Conservation (phyloP, 768 basidiomycete genomes). For the Dendrothele bispora region DNA sequence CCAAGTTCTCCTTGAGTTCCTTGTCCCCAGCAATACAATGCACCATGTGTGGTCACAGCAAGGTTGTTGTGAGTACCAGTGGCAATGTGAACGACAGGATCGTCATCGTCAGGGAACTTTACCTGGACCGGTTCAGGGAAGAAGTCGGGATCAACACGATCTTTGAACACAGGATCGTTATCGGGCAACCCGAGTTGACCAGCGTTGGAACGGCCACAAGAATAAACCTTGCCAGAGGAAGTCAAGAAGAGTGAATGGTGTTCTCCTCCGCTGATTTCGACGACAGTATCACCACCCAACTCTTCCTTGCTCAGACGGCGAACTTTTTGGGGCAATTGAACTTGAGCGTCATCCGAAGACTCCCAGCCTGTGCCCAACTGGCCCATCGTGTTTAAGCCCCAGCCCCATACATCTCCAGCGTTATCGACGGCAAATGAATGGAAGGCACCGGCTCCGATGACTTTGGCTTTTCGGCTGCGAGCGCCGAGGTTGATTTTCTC, state of each 20-base stretch:
- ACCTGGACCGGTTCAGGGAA: conserved; percentile 66
- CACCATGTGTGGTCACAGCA: conserved; percentile 65
- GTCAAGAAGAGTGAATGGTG: conserved; percentile 93
- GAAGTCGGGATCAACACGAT: conserved; percentile 55
- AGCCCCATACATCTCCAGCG: conserved; percentile 82
- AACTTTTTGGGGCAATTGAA: conserved; percentile 67
- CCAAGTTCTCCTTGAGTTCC: conserved; percentile 80
- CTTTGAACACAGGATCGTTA: conserved; percentile 66
- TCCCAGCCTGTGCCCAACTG: conserved; percentile 67
- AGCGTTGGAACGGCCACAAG: conserved; percentile 81
- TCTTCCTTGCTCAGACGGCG: conserved; percentile 58
- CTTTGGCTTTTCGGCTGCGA: conserved; percentile 56
- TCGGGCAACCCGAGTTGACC: conserved; percentile 80
- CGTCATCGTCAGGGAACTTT: conserved; percentile 60
- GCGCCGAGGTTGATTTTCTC: conserved; percentile 79
- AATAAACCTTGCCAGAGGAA: conserved; percentile 78
- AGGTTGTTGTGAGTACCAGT: conserved; percentile 74
- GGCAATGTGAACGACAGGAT: conserved; percentile 65
- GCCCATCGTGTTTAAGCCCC: conserved; percentile 94
- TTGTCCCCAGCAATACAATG: conserved; percentile 76
- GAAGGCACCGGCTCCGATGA: conserved; percentile 78
- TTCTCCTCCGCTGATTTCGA: conserved; percentile 79
- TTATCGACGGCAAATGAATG: conserved; percentile 92
- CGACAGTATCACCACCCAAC: conserved; percentile 59
- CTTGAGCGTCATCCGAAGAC: conserved; percentile 46